Evolutionary conservation across 2,329 filamentous ascomycete genomes (phyloP), one percentile per base, ranked within the genome.

Genomic region (Hypoxylon sp.): DNA sequence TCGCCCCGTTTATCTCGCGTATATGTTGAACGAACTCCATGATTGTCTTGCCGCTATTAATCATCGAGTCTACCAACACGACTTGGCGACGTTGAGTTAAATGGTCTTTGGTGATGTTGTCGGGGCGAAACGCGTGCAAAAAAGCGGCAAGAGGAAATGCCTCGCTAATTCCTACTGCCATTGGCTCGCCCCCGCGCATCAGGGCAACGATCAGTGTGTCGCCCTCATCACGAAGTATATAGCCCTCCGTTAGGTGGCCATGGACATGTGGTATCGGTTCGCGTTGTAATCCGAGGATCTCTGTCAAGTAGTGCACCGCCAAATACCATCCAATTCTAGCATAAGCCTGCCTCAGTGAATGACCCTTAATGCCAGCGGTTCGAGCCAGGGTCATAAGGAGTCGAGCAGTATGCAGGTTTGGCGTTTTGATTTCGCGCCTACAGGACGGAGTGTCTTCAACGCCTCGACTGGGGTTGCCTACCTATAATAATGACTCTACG

Each of bases 111-210:
- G 75, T 75, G 40, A 89, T 68, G 40, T 89, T 82, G 0, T 70
- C 55, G 0, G 80, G 74, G 2, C 50, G 4, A 0, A 68, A 72
- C 2, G 69, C 70, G 38, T 73, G 69, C 1, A 69, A 5, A 26
- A 72, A 70, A 30, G 46, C 60, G 46, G 73, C 71, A 88, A 60
- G 61, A 0, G 83, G 83, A 4, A 90, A 82, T 0, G 78, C 83
- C 0, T 86, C 80, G 67, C 75, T 85, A 46, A 91, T 78, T 0
- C 87, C 87, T 1, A 83, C 73, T 0, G 88, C 88, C 84, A 91
- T 87, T 0, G 87, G 80, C 65, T 89, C 86, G 7, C 87, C 87
- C 1, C 84, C 86, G 7, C 86, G 84, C 87, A 90, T 90, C n/a
- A 90, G 65, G 0, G 87, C 79, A 0, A 89, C 76, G 48, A 91